Evolutionary conservation across 345 rosid species (phyloP), one percentile per base, ranked within the genome.

Genomic region (Noccaea bulbosa): DNA sequence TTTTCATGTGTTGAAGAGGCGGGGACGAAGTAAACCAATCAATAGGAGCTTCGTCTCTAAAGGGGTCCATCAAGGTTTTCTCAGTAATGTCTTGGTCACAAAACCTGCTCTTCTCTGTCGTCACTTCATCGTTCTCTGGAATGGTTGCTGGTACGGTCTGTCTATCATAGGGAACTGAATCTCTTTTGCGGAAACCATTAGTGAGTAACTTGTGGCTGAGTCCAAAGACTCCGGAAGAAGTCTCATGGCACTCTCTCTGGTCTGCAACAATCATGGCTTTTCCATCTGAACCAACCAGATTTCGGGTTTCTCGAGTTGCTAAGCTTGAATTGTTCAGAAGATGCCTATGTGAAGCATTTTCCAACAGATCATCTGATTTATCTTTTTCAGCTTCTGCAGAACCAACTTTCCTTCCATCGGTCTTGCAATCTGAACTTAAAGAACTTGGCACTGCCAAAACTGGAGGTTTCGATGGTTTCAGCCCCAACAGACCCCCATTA

Each of bases 401-500:
- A 50, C 8, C 33, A 60, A 30, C n/a, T 16, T 7, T 30, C 7
- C 14, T 38, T 38, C 50, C 64, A 9, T 15, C 20, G 14, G 48
- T 46, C 57, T 54, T 72, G 57, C 63, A 63, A 54, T 55, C 72
- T 0, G 1, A 43, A 51, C 27, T 44, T 41, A 24, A n/a, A 32
- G 77, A 58, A 35, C 54, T 74, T 59, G 73, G 69, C 57, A 41
- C 64, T 41, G 62, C 57, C 50, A 74, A 44, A 37, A 83, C 92
- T 71, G 88, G 84, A 81, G 99, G 99, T 72, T 89, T 94, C 33
- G 89, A 87, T 59, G 99, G 99, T 74, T 85, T 68, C 66, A 91
- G 90, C 75, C 99, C 99, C 69, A 94, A 76, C n/a, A 94, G 80
- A 53, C 90, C 83, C 30, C 99, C 95, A 76, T 94, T 91, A 60